Conservation (phyloP, 75 land plant genomes). For the Cryptomeria japonica region DNA sequence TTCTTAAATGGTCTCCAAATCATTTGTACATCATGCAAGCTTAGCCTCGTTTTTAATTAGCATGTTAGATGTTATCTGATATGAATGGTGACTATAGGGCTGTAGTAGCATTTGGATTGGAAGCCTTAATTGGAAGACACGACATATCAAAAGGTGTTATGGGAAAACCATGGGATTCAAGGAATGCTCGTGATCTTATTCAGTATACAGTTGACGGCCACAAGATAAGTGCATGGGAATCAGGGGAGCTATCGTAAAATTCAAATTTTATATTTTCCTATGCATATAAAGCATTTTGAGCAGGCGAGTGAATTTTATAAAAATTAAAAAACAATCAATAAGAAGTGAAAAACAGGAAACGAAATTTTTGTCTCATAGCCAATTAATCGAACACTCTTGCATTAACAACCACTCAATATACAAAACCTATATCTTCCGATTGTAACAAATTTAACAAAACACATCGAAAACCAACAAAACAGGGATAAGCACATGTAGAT, state of each 20-base stretch:
- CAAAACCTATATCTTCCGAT: too few relatives aligned
- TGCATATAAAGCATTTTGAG: too few relatives aligned
- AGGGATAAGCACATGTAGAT: too few relatives aligned
- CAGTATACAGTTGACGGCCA: constrained; percentile 52
- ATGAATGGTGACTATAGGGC: constrained; percentile 23
- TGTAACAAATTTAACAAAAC: too few relatives aligned
- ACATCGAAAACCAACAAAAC: too few relatives aligned
- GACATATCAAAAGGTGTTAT: background rate
- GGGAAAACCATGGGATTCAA: constrained; percentile 54
- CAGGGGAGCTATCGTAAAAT: constrained; percentile 28
- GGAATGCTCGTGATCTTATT: constrained; percentile 58
- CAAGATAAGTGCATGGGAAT: constrained; percentile 58
- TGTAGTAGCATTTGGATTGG: constrained; percentile 45
- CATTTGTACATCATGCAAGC: background rate
- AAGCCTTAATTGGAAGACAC: constrained; percentile 46
- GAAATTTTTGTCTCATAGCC: too few relatives aligned
- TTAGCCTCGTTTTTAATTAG: background rate
- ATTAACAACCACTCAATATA: too few relatives aligned
- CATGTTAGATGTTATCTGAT: background rate
- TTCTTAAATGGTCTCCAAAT: background rate
- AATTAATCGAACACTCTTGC: too few relatives aligned
- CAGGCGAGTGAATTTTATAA: too few relatives aligned
- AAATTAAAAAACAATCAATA: too few relatives aligned
- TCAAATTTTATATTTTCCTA: background rate
- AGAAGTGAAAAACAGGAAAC: too few relatives aligned